A percentile compares a stretch with the other conserved stretches of the same genome.
Conservation (phyloP, 768 basidiomycete genomes). For the Pholiota conissans region DNA sequence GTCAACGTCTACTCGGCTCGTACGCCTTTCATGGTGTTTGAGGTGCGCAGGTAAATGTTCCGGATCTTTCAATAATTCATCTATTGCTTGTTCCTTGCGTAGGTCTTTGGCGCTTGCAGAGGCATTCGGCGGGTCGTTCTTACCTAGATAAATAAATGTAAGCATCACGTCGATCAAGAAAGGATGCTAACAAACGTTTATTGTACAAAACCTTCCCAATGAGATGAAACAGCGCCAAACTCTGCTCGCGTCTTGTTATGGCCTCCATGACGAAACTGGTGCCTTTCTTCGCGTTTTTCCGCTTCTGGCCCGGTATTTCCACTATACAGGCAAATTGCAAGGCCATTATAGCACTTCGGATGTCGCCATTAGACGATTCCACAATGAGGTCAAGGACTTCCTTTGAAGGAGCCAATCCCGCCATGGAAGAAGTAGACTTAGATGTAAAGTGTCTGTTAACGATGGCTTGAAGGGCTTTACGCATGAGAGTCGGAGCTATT, state of each 20-base stretch:
- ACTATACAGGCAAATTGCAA: constrained; percentile 80
- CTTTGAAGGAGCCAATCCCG: constrained; percentile 45
- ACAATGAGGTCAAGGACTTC: constrained; percentile 77
- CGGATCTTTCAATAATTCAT: constrained; percentile 54
- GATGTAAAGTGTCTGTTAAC: constrained; percentile 47
- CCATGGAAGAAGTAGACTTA: constrained; percentile 11
- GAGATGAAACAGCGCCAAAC: constrained; percentile 86
- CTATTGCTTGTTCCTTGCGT: constrained; percentile 57
- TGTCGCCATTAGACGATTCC: constrained; percentile 84
- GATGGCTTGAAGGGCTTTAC: constrained; percentile 70
- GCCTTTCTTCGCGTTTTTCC: constrained; percentile 28
- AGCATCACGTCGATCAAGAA: background rate
- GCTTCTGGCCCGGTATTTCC: constrained; percentile 33
- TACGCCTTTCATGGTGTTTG: constrained; percentile 55
- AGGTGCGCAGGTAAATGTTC: constrained; percentile 61
- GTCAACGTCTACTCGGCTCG: constrained; percentile 78
- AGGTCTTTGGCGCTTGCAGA: constrained; percentile 63
- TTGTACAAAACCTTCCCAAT: constrained; percentile 94
- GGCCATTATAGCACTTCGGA: constrained; percentile 91
- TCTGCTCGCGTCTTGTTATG: constrained; percentile 82
- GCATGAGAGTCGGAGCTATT: constrained; percentile 84
- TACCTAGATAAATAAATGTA: constrained; percentile 47
- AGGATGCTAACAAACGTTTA: constrained; percentile 62
- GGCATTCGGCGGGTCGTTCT: constrained; percentile 63
- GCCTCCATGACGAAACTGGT: constrained; percentile 58